phyloP scores from a whole-genome alignment of 148 eudicot genomes.

The Arbutus unedo region DNA sequence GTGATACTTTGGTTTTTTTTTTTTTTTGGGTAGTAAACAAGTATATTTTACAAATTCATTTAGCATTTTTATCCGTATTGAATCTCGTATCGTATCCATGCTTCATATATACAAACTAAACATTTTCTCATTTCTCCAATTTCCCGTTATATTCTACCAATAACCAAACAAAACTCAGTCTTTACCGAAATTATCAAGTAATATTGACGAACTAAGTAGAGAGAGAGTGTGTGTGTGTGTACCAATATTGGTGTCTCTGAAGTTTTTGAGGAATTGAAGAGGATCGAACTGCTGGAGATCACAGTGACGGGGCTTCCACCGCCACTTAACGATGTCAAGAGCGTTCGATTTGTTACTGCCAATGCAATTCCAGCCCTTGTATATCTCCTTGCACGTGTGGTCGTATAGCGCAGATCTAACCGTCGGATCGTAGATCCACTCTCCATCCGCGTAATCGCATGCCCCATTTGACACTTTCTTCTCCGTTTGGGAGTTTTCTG shows the following conservation, averaged over 20 bases:
- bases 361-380: constrained; percentile 90
- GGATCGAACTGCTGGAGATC: constrained; percentile 69
- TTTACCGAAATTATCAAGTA: background rate
- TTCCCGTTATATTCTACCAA: background rate
- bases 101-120: background rate
- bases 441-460: constrained; percentile 67
- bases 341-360: constrained; percentile 61
- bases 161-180: constrained; percentile 10
- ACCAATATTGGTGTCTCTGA: constrained; percentile 71
- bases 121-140: background rate
- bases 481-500: background rate
- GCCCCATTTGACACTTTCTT: background rate
- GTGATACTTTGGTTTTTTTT: too few relatives aligned
- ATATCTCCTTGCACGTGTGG: constrained; percentile 82
- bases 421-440: constrained; percentile 66
- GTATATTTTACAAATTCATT: too few relatives aligned
- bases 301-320: constrained; percentile 70
- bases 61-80: background rate
- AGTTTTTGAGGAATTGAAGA: constrained; percentile 40
- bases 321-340: constrained; percentile 61
- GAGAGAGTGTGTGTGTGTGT: constrained; percentile 13
- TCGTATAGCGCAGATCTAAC: constrained; percentile 47
- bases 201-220: background rate
- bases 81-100: background rate
- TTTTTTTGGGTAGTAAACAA: too few relatives aligned